Evolutionary conservation across 2,329 filamentous ascomycete species (phyloP), one percentile per base, ranked within the genome.

Genomic region (Fusarium sororula): DNA sequence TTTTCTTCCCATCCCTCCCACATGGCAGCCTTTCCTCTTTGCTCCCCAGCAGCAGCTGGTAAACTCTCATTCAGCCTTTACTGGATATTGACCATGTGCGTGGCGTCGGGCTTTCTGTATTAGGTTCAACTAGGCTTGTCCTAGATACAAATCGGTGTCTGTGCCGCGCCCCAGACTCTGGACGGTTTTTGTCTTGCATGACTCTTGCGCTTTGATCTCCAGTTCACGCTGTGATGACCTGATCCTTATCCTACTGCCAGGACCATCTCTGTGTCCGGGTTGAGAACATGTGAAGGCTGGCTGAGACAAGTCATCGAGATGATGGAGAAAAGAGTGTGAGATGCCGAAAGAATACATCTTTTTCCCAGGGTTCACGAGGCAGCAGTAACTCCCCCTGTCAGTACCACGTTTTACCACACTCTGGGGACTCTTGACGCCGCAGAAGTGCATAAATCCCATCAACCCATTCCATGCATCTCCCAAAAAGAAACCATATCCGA

Each of bases 41-140:
- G n/a, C 58, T 51, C 42, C 9, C n/a, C 42, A 24, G 35, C n/a
- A 42, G 22, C 42, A 24, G 28, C n/a, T 47, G 22, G 26, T 38
- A 60, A 63, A 61, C 26, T 58, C 47, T 70, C 56, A 39, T 47
- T 51, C 41, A 63, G 63, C 56, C 67, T 60, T 70, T 30, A 55
- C 51, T 55, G 51, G 48, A 44, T 30, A 37, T 54, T 61, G 53
- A 37, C 72, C 66, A 73, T 71, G 71, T 73, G 63, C 32, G 72
- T 77, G 69, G 75, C 75, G 75, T 73, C 55, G 72, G 75, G 48
- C 72, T 62, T 75, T 57, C 53, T 62, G 20, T 15, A 55, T 75
- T 75, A 78, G 62, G 63, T 70, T 71, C 72, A 62, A 51, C 73
- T 78, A 78, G 59, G 59, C 72, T 66, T 39, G 57, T 63, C 68